Evolutionary conservation across 768 basidiomycete genomes (phyloP).

Genomic region (Gloeophyllum trabeum): DNA sequence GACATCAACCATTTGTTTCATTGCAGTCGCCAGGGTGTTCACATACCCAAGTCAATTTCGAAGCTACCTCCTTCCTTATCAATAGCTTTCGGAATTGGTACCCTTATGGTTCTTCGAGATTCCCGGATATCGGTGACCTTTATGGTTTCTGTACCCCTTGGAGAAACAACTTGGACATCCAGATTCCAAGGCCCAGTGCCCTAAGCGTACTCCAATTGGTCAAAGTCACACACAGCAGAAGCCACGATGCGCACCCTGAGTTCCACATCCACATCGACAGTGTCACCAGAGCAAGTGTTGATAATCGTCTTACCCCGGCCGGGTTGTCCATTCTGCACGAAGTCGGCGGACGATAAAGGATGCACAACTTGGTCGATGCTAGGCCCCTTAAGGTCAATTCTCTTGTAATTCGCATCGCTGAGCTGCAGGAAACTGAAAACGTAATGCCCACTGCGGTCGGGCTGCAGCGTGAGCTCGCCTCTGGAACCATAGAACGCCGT

Average conservation of each 20-base stretch:
- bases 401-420: conserved; percentile 78
- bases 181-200: conserved; percentile 89
- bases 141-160: conserved; percentile 50
- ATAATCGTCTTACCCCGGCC: conserved; percentile 41
- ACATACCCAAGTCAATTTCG: conserved; percentile 67
- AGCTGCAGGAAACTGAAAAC: conserved; percentile 70
- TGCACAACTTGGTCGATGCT: conserved; percentile 85
- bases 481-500: conserved; percentile 58
- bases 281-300: conserved; percentile 71
- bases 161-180: conserved; percentile 71
- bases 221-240: not conserved
- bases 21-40: not conserved
- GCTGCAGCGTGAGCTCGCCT: conserved; percentile 76
- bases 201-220: conserved; percentile 21
- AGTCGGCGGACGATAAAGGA: conserved; percentile 74
- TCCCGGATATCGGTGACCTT: conserved; percentile 43
- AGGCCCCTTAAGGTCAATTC: conserved; percentile 60
- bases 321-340: conserved; percentile 31
- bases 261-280: conserved; percentile 69
- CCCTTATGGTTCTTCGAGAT: conserved; percentile 39
- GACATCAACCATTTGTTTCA: conserved; percentile 7
- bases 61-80: conserved; percentile 64
- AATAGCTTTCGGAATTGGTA: conserved; percentile 59
- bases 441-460: conserved; percentile 84
- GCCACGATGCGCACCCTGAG: conserved; percentile 43